These are phyloP conservation scores for Phaffomyces thermotolerans DNA, from an alignment of 805 yeast genomes.

Conservation along the genomic window DNA sequence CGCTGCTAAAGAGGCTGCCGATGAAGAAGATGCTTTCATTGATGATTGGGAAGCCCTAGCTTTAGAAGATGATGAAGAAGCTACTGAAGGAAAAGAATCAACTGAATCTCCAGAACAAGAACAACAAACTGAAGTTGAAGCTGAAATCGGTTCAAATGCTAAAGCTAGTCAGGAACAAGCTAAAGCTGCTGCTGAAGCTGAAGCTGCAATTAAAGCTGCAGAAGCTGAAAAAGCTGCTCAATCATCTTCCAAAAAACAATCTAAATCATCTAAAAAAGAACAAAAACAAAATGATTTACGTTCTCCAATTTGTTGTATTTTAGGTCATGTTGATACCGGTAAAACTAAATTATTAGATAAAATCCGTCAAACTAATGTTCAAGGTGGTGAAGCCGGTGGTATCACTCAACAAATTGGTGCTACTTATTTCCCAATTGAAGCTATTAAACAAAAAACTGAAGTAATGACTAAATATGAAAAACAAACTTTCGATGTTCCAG, in stretches of 20 bases:
- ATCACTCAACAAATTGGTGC: slow-evolving; percentile 99
- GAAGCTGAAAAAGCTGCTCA: slow-evolving; percentile 20
- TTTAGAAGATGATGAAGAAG: slow-evolving; percentile 45
- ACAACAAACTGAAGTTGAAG: slow-evolving; percentile 22
- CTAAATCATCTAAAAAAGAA: slow-evolving; percentile 9
- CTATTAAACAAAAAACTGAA: slow-evolving; percentile 83
- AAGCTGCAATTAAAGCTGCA: slow-evolving; percentile 11
- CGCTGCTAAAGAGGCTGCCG: slow-evolving; percentile 14
- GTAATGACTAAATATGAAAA: slow-evolving; percentile 86
- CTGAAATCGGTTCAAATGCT: slow-evolving; percentile 1
- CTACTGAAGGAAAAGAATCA: slow-evolving; percentile 45
- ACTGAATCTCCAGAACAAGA: slow-evolving; percentile 23
- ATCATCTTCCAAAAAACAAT: slow-evolving; percentile 17
- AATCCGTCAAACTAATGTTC: slow-evolving; percentile 97
- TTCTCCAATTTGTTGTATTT: slow-evolving; percentile 97
- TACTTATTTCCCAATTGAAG: slow-evolving; percentile 95
- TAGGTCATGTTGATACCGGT: slow-evolving; percentile 99
- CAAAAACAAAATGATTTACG: slow-evolving; percentile 56
- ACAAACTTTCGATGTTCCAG: slow-evolving; percentile 89
- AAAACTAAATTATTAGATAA: slow-evolving; percentile 95
- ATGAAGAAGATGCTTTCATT: slow-evolving; percentile 36
- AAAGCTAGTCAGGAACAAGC: slow-evolving; percentile 21
- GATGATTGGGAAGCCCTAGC: slow-evolving; percentile 87
- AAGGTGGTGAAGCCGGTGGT: slow-evolving; percentile 99
- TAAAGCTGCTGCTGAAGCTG: slow-evolving; percentile 13